Evolutionary conservation across 129 eudicot genomes (phyloP), one percentile per base, ranked within the genome.

Genomic region (Chrysanthemum seticuspe): DNA sequence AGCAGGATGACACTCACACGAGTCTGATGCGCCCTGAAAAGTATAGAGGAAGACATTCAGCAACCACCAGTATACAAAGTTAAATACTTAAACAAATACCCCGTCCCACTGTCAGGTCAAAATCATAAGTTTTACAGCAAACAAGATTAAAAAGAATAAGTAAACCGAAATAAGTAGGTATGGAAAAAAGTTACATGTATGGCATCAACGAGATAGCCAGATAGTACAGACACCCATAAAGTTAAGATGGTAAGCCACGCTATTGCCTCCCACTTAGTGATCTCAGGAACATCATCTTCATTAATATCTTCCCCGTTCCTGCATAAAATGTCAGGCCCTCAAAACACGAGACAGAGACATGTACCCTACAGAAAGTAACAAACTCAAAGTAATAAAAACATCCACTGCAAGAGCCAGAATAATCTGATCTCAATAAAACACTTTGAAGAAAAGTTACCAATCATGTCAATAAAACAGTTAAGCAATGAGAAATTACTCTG

Each of bases 181-280:
- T 25, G 10, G 15, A 47, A 8, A 27, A 61, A 29, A 14, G 13
- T 61, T 61, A 61, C 67, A 48, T 62, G 67, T 62, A 62, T 62
- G 34, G 67, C 67, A 62, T 62, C 67, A 25, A 62, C 67, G 7
- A 62, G 67, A 62, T 62, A 62, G 34, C 67, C 67, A 29, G 67
- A 61, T 61, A 61, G 29, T 61, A 61, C 66, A 62, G 67, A 62
- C 48, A 62, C 67, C 67, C 67, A 62, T 44, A 62, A 62, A 0
- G 66, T 62, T 29, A 62, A 29, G 34, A 31, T 62, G 6, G 67
- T 62, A 62, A 62, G 67, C 67, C 67, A 62, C 0, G 21, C 16
- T 1, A 62, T 62, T 62, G 47, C 67, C 34, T 62, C 67, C 67
- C 67, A 62, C 67, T 23, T 27, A 44, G 67, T 27, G 3, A 62